Evolutionary conservation across 2,329 filamentous ascomycete genomes (phyloP), one percentile per base, ranked within the genome.

Genomic region (Pseudocercospora crystallina): DNA sequence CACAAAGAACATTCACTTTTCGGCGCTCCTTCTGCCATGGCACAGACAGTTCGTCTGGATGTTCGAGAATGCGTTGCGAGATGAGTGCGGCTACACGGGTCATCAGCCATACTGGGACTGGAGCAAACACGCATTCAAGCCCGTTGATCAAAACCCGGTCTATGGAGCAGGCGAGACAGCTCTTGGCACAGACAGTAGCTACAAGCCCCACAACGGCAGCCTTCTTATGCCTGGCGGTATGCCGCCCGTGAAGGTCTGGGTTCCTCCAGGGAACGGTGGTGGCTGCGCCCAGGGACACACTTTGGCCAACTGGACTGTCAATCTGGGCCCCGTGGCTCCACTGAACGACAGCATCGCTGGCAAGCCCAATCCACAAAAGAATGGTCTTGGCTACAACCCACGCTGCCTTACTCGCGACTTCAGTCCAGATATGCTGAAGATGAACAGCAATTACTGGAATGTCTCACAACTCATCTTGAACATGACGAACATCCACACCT

Each of bases 61-160:
- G 5, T 71, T 73, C 51, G 73, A 76, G 49, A 64, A 71, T 51
- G 69, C 70, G 10, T 62, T 76, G 7, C 62, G 55, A 33, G 58
- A 71, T 12, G 69, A 73, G 45, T 76, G 73, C 48, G 71, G 70
- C 15, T 76, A 75, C 55, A 67, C 59, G 5, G 73, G 71, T 37
- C 32, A 15, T 15, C 9, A 63, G 62, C n/a, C 13, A 20, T 58
- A 51, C 34, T 55, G 47, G 43, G 49, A 53, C 15, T 51, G 26
- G 13, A 37, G 38, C 20, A 26, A 26, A 7, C 20, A 26, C 20
- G 20, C 20, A 26, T 26, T 26, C 20, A 26, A 26, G 7, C 20
- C 20, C 20, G 20, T 26, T 26, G 20, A 26, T 17, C 42, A 48
- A 70, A 72, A 45, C 0, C 76, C 79, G 5, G 61, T 82, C 42